Evolutionary conservation across 306 rosid species (phyloP).

Genomic region (Cucurbita moschata): DNA sequence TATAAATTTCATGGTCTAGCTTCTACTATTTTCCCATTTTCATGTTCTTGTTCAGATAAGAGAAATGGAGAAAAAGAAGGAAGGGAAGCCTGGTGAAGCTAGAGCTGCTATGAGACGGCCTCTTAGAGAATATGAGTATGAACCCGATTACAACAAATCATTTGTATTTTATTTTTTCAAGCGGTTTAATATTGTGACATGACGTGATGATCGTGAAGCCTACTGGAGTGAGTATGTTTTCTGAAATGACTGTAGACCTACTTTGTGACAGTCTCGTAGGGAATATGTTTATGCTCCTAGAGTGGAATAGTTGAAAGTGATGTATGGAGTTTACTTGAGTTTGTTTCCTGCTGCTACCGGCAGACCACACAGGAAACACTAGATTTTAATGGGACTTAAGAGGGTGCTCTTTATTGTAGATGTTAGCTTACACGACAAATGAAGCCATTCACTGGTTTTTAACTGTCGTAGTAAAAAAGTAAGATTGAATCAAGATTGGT

Average conservation of each 20-base stretch:
- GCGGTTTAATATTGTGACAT: neutral
- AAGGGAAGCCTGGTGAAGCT: constrained; percentile 97
- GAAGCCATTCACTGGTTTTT: no score
- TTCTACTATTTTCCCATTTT: neutral
- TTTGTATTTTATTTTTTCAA: neutral
- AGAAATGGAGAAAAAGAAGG: constrained; percentile 94
- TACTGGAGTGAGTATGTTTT: constrained; percentile 33
- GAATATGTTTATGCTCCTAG: constrained; percentile 42
- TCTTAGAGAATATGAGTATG: constrained; percentile 78
- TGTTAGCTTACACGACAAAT: no score
- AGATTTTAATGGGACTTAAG: no score
- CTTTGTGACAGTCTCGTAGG: constrained; percentile 67
- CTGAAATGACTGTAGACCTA: constrained; percentile 26
- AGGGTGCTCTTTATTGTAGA: no score
- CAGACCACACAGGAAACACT: no score
- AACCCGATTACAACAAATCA: neutral
- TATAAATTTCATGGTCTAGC: neutral
- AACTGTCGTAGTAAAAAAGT: no score
- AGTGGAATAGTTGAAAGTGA: no score
- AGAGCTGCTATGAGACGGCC: constrained; percentile 86
- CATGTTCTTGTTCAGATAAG: constrained; percentile 38
- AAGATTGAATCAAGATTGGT: no score
- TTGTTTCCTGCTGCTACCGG: no score
- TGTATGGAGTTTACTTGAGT: no score
- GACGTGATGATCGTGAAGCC: constrained; percentile 21